Evolutionary conservation across 1,284 basidiomycete genomes (phyloP), one percentile per base, ranked within the genome.

Genomic region (Pseudozyma sp.): DNA sequence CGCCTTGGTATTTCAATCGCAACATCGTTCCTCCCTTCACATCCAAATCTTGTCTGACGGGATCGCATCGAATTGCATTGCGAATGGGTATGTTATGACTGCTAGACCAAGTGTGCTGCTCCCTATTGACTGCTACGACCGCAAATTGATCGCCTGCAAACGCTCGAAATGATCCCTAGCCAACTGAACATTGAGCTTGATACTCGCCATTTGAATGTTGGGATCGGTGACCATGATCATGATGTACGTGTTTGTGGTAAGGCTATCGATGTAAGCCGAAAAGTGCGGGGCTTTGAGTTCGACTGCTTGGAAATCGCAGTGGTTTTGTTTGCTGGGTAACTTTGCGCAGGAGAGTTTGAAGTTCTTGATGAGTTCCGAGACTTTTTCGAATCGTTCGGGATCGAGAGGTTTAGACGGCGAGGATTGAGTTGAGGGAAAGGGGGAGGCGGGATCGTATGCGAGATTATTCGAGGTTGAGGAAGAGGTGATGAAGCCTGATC

Each of bases 221-320:
- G 93, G 92, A 83, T 97, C 91, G 67, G 93, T 92, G 11, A 93
- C 91, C 39, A 99, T 89, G 64, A 96, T 89, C 81, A 99, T 88
- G 61, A 98, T 92, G 80, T 95, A 98, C 0, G 96, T 98, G 85
- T 96, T 97, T 78, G 90, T 89, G 13, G 96, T 98, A 86, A 99
- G 89, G 78, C 93, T 92, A 79, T 97, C 95, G 50, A 99, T 89
- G n/a, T 97, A 93, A 2, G 95, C 93, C 0, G 92, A 93, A 81
- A 93, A 95, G 39, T 66, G 70, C 16, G 68, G 68, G 5, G 82
- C 79, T n/a, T 80, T 83, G 43, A 86, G 77, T 43, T 86, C 79
- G 18, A 85, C 68, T 11, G 80, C 81, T 59, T 85, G 80, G 40
- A 85, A 84, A 44, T 74, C 66, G 62, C 55, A 72, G 44, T 63